Evolutionary conservation across 257 asterid species (phyloP).

Genomic region (Solanum dulcamara): DNA sequence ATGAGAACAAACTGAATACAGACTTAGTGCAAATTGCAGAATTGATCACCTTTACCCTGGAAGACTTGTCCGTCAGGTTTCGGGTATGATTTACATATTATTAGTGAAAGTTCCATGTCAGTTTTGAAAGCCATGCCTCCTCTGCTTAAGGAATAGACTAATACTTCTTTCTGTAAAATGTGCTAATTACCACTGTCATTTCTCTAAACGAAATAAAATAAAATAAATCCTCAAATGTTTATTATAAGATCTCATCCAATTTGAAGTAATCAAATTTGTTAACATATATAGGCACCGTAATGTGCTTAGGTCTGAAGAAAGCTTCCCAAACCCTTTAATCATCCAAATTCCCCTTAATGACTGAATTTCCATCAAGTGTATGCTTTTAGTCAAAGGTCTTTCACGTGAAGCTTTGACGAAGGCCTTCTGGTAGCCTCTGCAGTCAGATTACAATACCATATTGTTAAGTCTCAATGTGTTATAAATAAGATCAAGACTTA

Average conservation of each 20-base stretch:
- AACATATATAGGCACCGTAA: not conserved
- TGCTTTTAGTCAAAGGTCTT: not conserved
- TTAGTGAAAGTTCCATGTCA: not conserved
- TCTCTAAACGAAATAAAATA: not conserved
- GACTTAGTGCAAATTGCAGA: not conserved
- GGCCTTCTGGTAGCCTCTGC: not conserved
- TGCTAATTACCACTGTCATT: not conserved
- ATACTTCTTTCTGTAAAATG: not conserved
- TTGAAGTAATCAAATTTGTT: not conserved
- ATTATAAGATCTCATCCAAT: not conserved
- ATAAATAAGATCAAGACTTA: not conserved
- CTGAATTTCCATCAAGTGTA: not conserved
- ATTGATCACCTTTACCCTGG: not conserved
- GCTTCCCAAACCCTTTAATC: not conserved
- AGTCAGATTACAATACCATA: not conserved
- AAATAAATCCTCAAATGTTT: not conserved
- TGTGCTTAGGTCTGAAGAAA: not conserved
- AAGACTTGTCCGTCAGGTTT: not conserved
- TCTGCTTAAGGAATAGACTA: not conserved
- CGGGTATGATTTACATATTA: not conserved
- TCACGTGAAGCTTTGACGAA: not conserved
- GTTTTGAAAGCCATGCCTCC: not conserved
- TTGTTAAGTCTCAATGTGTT: not conserved
- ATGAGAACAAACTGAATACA: not conserved
- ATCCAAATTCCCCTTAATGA: not conserved